These are phyloP conservation scores for Colletotrichum trifolii DNA, from an alignment of 2,329 filamentous ascomycete genomes.

Conservation along the genomic window DNA sequence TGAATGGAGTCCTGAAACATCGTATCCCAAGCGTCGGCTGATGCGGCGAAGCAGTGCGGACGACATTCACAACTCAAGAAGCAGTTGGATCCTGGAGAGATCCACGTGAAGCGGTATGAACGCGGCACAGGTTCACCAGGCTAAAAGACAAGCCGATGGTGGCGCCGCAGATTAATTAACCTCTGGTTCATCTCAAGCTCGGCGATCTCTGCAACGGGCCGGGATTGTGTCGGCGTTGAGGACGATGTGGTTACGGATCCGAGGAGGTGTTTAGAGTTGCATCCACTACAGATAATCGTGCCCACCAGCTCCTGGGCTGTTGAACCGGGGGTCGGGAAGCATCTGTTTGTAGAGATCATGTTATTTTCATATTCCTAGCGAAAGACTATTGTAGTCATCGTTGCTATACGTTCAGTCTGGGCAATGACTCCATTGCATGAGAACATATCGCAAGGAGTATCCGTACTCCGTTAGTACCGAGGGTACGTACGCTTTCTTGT, in stretches of 20 bases:
- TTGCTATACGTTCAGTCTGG: too few species aligned
- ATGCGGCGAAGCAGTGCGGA: neutral
- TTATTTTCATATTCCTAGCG: neutral
- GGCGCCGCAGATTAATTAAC: neutral
- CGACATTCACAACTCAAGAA: neutral
- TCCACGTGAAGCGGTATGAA: conserved; percentile 22
- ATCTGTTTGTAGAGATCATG: neutral
- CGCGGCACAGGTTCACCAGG: neutral
- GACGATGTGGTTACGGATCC: conserved; percentile 18
- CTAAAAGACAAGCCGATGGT: neutral
- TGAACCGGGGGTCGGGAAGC: neutral
- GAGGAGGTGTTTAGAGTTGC: conserved; percentile 27
- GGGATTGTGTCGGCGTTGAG: conserved; percentile 25
- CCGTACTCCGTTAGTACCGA: too few species aligned
- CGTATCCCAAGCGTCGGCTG: conserved; percentile 1
- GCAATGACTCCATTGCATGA: too few species aligned
- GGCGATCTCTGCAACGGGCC: conserved; percentile 24
- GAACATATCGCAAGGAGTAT: too few species aligned
- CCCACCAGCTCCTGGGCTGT: conserved; percentile 2
- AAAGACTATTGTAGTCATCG: too few species aligned
- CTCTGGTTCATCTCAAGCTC: conserved; percentile 33
- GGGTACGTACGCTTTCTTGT: neutral
- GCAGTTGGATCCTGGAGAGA: conserved; percentile 2
- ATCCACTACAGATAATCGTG: neutral
- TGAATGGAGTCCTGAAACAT: conserved; percentile 8